Evolutionary conservation across 2,329 filamentous ascomycete species (phyloP).

Genomic region (Xylaria sp.): DNA sequence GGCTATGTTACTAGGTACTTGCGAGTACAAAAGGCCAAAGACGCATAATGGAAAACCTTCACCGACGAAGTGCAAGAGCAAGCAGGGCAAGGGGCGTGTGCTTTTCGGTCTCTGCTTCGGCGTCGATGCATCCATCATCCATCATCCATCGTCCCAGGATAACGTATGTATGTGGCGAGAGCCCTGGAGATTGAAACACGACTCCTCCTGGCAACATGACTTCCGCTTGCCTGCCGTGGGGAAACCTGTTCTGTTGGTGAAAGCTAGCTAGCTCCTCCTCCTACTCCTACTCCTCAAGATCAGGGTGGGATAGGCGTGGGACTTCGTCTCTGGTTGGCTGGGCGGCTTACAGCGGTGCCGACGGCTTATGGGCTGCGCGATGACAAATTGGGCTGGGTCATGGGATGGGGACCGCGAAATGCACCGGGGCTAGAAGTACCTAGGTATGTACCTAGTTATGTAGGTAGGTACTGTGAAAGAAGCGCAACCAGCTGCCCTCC

Average conservation of each 20-base stretch:
- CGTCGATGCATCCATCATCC: background rate
- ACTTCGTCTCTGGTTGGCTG: constrained; percentile 2
- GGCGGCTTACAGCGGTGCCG: background rate
- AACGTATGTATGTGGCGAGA: background rate
- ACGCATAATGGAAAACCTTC: background rate
- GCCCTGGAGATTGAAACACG: background rate
- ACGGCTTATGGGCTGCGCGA: constrained; percentile 1
- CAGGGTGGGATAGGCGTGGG: background rate
- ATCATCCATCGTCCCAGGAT: background rate
- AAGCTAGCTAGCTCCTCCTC: background rate
- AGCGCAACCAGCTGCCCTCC: background rate
- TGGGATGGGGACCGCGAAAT: background rate
- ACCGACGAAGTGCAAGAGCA: background rate
- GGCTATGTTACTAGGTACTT: background rate
- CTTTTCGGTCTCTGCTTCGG: background rate
- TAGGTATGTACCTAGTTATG: background rate
- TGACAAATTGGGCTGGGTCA: constrained; percentile 7
- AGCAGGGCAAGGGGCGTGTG: background rate
- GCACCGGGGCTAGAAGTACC: background rate
- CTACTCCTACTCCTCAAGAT: background rate
- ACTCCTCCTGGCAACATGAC: too few species aligned
- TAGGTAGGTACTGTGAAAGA: background rate
- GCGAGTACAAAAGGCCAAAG: background rate
- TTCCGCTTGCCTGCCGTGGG: background rate
- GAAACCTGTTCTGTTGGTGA: background rate